These are phyloP conservation scores for Pseudocercospora macadamiae DNA, from an alignment of 2,329 filamentous ascomycete genomes.

Conservation along the genomic window DNA sequence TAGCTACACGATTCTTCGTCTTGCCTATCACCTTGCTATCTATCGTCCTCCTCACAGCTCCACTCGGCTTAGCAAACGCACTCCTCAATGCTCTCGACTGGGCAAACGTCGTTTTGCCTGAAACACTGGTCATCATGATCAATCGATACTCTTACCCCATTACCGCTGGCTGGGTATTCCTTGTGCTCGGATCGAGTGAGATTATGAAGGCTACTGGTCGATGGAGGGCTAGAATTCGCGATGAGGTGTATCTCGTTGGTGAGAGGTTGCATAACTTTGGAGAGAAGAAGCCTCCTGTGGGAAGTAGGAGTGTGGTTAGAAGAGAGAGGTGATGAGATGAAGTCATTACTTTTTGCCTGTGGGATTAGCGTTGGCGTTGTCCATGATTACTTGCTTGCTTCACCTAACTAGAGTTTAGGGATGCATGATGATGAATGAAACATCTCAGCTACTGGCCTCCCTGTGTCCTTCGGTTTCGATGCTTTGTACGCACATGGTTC, in stretches of 20 bases:
- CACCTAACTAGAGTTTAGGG: background rate
- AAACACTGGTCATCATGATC: conserved; percentile 36
- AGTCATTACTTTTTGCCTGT: background rate
- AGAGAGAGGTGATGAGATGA: conserved; percentile 25
- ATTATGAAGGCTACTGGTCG: conserved; percentile 63
- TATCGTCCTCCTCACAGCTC: conserved; percentile 63
- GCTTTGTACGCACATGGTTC: too few species aligned
- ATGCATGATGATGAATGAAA: background rate
- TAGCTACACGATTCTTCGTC: conserved; percentile 87
- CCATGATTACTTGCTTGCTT: background rate
- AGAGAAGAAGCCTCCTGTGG: conserved; percentile 50
- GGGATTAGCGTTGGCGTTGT: conserved; percentile 16
- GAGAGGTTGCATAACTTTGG: conserved; percentile 95
- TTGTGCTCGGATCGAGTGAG: conserved; percentile 28
- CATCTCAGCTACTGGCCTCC: background rate
- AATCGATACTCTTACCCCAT: conserved; percentile 77
- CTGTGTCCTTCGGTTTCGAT: too few species aligned
- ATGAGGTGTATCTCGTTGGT: conserved; percentile 95
- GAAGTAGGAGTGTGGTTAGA: conserved; percentile 37
- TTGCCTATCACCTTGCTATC: conserved; percentile 71
- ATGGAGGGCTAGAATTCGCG: conserved; percentile 81
- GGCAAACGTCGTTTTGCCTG: background rate
- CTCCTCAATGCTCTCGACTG: conserved; percentile 42
- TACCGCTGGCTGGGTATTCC: conserved; percentile 18
- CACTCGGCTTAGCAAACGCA: conserved; percentile 61